phyloP scores from a whole-genome alignment of 768 basidiomycete species.

The Roridomyces roridus region DNA sequence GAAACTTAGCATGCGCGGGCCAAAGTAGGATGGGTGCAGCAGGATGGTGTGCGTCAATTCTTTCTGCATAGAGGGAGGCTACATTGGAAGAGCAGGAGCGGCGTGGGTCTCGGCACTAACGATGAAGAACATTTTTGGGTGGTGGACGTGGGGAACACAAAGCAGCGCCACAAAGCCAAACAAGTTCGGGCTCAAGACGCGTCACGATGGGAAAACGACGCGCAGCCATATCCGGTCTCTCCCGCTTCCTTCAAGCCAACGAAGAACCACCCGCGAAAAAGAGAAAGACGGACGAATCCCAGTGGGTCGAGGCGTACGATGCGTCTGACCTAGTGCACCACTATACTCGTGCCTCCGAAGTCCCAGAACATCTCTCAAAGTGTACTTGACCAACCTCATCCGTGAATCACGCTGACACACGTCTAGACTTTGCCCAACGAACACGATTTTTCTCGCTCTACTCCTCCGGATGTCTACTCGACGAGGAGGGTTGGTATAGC shows the following conservation, averaged over 20 bases:
- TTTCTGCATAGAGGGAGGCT: constrained; percentile 61
- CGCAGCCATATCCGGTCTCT: constrained; percentile 49
- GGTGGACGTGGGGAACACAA: background rate
- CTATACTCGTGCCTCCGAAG: constrained; percentile 67
- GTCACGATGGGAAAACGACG: constrained; percentile 47
- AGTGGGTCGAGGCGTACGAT: constrained; percentile 57
- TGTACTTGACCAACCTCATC: too few relatives aligned
- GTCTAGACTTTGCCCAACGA: constrained; percentile 91
- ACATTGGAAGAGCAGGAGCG: constrained; percentile 8
- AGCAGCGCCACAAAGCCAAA: background rate
- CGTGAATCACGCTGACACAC: too few relatives aligned
- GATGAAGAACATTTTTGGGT: constrained; percentile 68
- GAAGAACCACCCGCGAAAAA: constrained; percentile 40
- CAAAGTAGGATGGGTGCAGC: constrained; percentile 97
- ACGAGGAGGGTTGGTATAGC: constrained; percentile 98
- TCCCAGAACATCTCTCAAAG: constrained; percentile 82
- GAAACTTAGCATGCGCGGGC: constrained; percentile 92
- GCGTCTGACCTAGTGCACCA: constrained; percentile 77
- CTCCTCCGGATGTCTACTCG: constrained; percentile 82
- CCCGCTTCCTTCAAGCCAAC: constrained; percentile 48
- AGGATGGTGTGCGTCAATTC: constrained; percentile 97
- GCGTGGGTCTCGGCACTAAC: constrained; percentile 45
- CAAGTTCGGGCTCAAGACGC: background rate
- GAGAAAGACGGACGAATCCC: constrained; percentile 32
- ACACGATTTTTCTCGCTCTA: constrained; percentile 83